phyloP scores from a whole-genome alignment of 768 basidiomycete species.

The Leccinum arenicola region DNA sequence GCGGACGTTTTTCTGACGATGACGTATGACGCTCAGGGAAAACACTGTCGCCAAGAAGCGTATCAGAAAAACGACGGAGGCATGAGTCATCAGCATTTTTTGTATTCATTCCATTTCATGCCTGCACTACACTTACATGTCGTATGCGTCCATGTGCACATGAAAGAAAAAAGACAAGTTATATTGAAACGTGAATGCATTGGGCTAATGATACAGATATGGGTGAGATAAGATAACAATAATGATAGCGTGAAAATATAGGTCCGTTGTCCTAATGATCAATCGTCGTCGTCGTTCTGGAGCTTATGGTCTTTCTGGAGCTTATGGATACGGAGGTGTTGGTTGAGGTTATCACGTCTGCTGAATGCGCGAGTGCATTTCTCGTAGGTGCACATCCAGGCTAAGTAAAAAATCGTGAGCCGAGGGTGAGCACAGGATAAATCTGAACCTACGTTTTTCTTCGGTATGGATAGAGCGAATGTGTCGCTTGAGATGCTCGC shows the following conservation, averaged over 20 bases:
- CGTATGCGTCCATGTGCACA: conserved; percentile 5
- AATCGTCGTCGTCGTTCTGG: conserved; percentile 15
- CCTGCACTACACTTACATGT: neutral
- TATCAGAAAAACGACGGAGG: conserved; percentile 52
- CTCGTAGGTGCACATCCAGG: conserved; percentile 46
- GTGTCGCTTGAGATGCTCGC: conserved; percentile 82
- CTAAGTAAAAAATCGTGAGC: conserved; percentile 16
- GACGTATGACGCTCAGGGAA: conserved; percentile 54
- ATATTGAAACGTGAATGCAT: neutral
- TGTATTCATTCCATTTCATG: neutral
- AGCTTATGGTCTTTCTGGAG: conserved; percentile 37
- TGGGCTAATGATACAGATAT: neutral
- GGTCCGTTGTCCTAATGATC: neutral
- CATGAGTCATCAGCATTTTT: conserved; percentile 27
- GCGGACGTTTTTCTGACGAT: neutral
- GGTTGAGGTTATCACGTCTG: conserved; percentile 73
- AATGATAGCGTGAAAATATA: conserved; percentile 11
- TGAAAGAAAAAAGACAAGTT: neutral
- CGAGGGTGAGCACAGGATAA: neutral
- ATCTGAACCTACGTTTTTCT: conserved; percentile 70
- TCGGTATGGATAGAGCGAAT: conserved; percentile 78
- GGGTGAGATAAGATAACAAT: conserved; percentile 13
- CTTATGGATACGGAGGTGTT: conserved; percentile 66
- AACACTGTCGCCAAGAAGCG: conserved; percentile 91
- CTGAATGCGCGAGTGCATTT: conserved; percentile 72